Conservation (phyloP, 140 eudicot genomes). For the Eryngium alpinum region DNA sequence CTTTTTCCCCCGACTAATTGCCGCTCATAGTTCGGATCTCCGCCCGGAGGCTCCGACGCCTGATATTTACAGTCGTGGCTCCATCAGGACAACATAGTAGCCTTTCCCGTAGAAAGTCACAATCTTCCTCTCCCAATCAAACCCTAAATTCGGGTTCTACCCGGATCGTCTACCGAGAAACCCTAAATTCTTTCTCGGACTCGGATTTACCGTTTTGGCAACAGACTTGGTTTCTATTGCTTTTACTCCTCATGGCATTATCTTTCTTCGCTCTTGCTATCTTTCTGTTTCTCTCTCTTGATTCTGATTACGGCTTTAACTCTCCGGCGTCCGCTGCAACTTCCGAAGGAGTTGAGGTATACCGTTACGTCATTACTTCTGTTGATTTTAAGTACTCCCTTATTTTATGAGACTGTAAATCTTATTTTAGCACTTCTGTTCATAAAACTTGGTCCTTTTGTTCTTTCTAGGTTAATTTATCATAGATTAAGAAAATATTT, state of each 20-base stretch:
- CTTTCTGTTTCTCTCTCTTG: constrained; percentile 62
- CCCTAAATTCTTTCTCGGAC: constrained; percentile 22
- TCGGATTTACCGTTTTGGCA: constrained; percentile 83
- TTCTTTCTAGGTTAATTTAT: too few relatives aligned
- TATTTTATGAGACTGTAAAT: too few relatives aligned
- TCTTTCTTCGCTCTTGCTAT: constrained; percentile 67
- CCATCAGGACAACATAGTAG: constrained; percentile 52
- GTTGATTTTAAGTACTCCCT: neutral
- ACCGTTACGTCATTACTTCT: neutral
- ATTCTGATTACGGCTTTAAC: constrained; percentile 39
- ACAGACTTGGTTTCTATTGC: constrained; percentile 64
- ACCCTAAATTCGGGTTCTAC: constrained; percentile 30
- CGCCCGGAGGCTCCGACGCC: constrained; percentile 44
- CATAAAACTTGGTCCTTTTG: too few relatives aligned
- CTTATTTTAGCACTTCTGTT: too few relatives aligned
- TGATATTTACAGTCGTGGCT: constrained; percentile 70
- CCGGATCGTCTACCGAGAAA: constrained; percentile 57
- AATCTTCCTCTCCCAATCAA: constrained; percentile 22
- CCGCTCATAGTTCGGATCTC: constrained; percentile 40
- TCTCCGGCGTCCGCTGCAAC: constrained; percentile 52
- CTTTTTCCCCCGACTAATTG: constrained; percentile 5
- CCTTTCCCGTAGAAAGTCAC: constrained; percentile 49
- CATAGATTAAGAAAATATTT: too few relatives aligned
- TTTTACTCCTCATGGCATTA: constrained; percentile 70
- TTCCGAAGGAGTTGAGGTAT: constrained; percentile 88